phyloP scores from a whole-genome alignment of 371 early-diverging fungal genomes.

The Apophysomyces sp. region DNA sequence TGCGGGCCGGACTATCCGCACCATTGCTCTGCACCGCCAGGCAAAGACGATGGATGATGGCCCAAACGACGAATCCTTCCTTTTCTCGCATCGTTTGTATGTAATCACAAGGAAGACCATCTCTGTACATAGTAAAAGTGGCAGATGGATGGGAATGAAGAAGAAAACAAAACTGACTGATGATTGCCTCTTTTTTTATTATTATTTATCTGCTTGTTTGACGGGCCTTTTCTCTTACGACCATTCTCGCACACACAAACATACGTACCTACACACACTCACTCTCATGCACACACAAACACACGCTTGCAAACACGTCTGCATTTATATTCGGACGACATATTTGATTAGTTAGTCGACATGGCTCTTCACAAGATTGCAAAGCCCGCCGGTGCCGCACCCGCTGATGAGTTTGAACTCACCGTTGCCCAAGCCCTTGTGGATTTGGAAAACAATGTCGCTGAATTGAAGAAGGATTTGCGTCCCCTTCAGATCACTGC shows the following conservation, averaged over 20 bases:
- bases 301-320: no score
- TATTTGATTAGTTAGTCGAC: neutral
- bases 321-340: no score
- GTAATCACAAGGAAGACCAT: neutral
- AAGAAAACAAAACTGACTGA: neutral
- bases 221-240: neutral
- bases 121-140: neutral
- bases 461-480: conserved; percentile 93
- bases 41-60: neutral
- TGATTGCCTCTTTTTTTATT: neutral
- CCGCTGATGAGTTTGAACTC: conserved; percentile 87
- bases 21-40: neutral
- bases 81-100: conserved; percentile 3
- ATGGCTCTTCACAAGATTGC: conserved; percentile 62
- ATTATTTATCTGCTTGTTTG: neutral
- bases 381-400: conserved; percentile 74
- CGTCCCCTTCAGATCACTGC: conserved; percentile 85
- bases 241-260: neutral
- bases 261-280: no score
- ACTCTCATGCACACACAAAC: no score
- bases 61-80: neutral
- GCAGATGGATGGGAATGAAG: neutral
- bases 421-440: conserved; percentile 91
- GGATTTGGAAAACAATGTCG: conserved; percentile 89
- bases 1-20: neutral